phyloP scores from a whole-genome alignment of 1,284 basidiomycete genomes.

The Apiotrichum laibachii region DNA sequence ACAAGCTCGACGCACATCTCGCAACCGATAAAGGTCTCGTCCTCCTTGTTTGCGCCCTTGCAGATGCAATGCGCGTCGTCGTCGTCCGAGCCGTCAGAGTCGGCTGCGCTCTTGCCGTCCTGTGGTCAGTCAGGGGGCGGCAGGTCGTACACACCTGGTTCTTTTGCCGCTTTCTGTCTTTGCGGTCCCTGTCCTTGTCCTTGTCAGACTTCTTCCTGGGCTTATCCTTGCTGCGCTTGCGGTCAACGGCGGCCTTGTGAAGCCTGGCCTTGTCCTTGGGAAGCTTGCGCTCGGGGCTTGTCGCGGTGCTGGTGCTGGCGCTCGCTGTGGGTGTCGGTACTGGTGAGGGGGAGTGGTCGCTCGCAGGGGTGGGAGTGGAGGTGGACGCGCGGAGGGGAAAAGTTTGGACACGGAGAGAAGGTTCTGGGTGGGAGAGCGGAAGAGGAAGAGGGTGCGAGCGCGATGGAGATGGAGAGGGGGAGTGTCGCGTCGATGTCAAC shows the following conservation, averaged over 20 bases:
- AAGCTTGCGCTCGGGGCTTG: background rate
- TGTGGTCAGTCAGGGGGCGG: background rate
- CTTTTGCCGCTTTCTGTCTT: slow-evolving; percentile 22
- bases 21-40: slow-evolving; percentile 46
- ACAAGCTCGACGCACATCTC: slow-evolving; percentile 30
- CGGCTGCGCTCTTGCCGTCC: background rate
- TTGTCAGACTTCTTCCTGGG: background rate
- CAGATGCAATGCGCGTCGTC: slow-evolving; percentile 43
- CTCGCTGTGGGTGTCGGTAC: background rate
- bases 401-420: background rate
- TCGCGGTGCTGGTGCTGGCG: background rate
- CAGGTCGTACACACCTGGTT: slow-evolving; percentile 18
- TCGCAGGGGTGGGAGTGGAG: background rate
- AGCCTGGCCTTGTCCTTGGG: slow-evolving; percentile 1
- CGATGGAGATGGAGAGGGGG: background rate
- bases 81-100: slow-evolving; percentile 12
- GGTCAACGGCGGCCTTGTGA: background rate
- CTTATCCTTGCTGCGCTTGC: slow-evolving; percentile 6
- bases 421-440: background rate
- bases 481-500: background rate
- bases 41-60: slow-evolving; percentile 38
- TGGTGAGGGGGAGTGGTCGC: background rate
- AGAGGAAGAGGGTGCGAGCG: too few relatives aligned
- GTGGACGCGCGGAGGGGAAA: background rate
- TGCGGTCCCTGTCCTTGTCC: slow-evolving; percentile 1